These are phyloP conservation scores for Magnaporthales sp. DNA, from an alignment of 2,329 filamentous ascomycete genomes.

Conservation along the genomic window DNA sequence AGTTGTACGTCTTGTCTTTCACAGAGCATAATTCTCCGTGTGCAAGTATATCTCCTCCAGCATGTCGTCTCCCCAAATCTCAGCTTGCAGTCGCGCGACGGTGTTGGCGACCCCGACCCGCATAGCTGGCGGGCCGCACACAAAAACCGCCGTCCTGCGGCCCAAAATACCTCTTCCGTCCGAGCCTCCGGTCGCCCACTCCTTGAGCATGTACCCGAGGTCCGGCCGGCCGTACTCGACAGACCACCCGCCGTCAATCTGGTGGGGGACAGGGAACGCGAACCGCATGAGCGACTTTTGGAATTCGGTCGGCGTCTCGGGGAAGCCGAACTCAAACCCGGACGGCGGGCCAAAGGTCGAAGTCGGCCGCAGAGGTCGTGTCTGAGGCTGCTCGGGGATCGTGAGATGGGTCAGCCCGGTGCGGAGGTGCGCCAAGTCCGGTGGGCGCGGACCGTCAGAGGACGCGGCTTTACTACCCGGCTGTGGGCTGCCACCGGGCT, in stretches of 20 bases:
- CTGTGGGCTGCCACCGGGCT: constrained; percentile 12
- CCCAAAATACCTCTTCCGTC: constrained; percentile 66
- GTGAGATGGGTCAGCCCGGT: constrained; percentile 24
- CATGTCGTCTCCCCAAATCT: constrained; percentile 70
- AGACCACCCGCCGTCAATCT: constrained; percentile 73
- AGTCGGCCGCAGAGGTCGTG: constrained; percentile 32
- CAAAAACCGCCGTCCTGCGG: constrained; percentile 77
- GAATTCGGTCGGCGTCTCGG: constrained; percentile 75
- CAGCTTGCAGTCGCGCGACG: constrained; percentile 71
- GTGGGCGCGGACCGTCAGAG: constrained; percentile 24
- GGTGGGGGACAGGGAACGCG: constrained; percentile 64
- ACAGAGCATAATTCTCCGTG: constrained; percentile 91
- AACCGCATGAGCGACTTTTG: constrained; percentile 88
- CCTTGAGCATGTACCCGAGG: constrained; percentile 75
- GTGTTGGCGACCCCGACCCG: constrained; percentile 79
- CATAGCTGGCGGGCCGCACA: constrained; percentile 85
- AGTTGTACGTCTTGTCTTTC: constrained; percentile 14
- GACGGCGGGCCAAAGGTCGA: constrained; percentile 51
- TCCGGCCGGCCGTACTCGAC: constrained; percentile 90
- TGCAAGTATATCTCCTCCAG: constrained; percentile 90
- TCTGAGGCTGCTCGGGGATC: background rate
- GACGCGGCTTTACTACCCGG: constrained; percentile 5
- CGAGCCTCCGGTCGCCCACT: constrained; percentile 65
- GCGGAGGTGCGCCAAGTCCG: constrained; percentile 50
- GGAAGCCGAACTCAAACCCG: constrained; percentile 74